phyloP scores from a whole-genome alignment of 495 filamentous ascomycete species.

The Xylaria bambusicola region DNA sequence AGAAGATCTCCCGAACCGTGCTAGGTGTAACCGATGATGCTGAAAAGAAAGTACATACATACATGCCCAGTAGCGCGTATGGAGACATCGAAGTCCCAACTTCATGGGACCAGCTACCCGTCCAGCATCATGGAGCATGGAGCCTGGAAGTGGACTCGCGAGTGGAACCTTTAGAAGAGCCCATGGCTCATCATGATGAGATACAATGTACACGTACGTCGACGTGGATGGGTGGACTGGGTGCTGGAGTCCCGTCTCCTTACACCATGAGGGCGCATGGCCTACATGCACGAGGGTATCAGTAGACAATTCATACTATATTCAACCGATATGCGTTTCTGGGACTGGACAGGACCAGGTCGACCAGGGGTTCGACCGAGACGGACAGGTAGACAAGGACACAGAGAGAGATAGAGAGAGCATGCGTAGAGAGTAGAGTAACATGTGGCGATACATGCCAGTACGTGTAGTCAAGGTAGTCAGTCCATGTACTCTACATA shows the following conservation, averaged over 20 bases:
- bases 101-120: constrained; percentile 26
- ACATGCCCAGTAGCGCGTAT: no score
- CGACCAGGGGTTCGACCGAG: background rate
- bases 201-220: constrained; percentile 28
- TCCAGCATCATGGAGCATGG: constrained; percentile 34
- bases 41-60: constrained; percentile 35
- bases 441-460: no score
- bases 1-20: constrained; percentile 36
- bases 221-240: constrained; percentile 30
- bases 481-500: no score
- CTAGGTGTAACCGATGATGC: constrained; percentile 41
- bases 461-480: no score
- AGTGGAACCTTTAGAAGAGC: constrained; percentile 30
- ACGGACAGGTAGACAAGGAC: background rate
- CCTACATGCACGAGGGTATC: constrained; percentile 12
- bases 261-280: constrained; percentile 30
- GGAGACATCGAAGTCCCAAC: constrained; percentile 33
- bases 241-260: constrained; percentile 14
- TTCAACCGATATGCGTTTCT: constrained; percentile 10
- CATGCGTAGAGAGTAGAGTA: background rate
- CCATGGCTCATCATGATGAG: constrained; percentile 18
- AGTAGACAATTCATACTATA: constrained; percentile 16
- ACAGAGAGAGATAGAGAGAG: background rate
- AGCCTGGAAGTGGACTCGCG: constrained; percentile 31
- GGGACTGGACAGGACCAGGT: constrained; percentile 7